Conservation (phyloP, 2,329 filamentous ascomycete genomes). For the Cladosporium sp. region DNA sequence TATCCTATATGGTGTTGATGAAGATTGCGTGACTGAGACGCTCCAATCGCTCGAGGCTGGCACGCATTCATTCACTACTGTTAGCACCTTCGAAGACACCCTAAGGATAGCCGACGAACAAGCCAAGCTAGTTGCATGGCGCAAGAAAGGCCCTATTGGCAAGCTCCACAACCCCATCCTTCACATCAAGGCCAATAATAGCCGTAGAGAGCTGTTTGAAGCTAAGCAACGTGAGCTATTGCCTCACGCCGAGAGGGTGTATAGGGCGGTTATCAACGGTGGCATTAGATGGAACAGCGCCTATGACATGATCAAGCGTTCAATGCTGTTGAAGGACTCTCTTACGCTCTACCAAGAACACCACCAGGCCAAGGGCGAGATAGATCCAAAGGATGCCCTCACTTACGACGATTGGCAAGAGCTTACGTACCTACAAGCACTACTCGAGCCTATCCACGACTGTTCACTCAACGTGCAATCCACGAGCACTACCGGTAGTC, state of each 20-base stretch:
- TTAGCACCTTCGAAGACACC: background rate
- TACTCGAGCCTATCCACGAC: background rate
- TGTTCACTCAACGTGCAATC: background rate
- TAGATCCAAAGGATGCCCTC: background rate
- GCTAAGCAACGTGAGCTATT: slow-evolving; percentile 6
- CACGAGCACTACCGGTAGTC: background rate
- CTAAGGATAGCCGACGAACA: background rate
- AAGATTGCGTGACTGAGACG: slow-evolving; percentile 11
- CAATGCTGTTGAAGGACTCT: background rate
- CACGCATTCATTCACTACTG: too few species aligned
- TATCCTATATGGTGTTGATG: slow-evolving; percentile 13
- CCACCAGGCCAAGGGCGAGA: background rate
- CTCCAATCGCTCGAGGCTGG: too few species aligned
- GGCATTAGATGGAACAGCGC: background rate
- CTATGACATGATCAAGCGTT: background rate
- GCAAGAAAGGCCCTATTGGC: slow-evolving; percentile 6
- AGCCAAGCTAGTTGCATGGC: slow-evolving; percentile 9
- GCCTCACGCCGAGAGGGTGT: background rate
- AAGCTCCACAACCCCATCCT: background rate
- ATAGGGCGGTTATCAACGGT: background rate
- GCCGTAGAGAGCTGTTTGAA: background rate
- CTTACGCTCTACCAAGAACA: slow-evolving; percentile 1
- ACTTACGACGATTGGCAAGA: background rate
- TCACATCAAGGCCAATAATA: background rate
- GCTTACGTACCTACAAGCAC: background rate